Base-by-base conservation (phyloP, 208 protist genomes). In the Crithidia acanthocephali region DNA sequence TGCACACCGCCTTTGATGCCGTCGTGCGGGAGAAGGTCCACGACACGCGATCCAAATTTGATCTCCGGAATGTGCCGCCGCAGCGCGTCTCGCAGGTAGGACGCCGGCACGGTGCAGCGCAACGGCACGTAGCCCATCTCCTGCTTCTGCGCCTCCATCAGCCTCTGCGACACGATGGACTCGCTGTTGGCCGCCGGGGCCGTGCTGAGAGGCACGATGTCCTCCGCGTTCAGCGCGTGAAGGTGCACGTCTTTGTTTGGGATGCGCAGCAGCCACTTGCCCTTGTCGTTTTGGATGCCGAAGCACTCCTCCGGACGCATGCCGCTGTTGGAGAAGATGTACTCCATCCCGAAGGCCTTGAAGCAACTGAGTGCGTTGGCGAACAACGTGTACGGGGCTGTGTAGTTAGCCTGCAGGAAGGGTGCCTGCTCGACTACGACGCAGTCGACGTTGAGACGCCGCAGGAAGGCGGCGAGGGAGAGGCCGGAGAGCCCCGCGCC, bases 321-420 rank as follows among this genome's bases (percentile, higher is more conserved):
- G 52, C 79, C 76, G 27, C 60, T 73, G 27, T 64, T 52, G 16
- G 62, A 66, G 61, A 95, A 86, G 33, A 92, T 33, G 78, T 85
- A 65, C 18, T 89, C 88, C 77, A 97, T 81, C 25, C 63, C 85
- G 66, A 94, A 97, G 0, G 92, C 92, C 64, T 94, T 94, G 69
- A 85, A 97, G 62, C 92, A 97, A 62, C 88, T 97, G 16, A 97
- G 71, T 1, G 92, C 92, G 73, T 94, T 95, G 13, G 92, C 92
- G 66, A 87, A 97, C 27, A 97, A 77, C 1, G 78, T 86, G 51
- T 91, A 87, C 1, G 92, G 92, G 13, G 74, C 20, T 15, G 83
- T 68, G 72, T 93, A 94, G 52, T 68, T 64, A 2, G 88, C 85
- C 18, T 88, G 61, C 30, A 93, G 64, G 76, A 86, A 90, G 3